Percentiles rank a stretch among this genome's conserved stretches.
Evolutionary conservation across 1,284 basidiomycete species (phyloP).

Genomic region (Tilletiopsis washingtonensis): DNA sequence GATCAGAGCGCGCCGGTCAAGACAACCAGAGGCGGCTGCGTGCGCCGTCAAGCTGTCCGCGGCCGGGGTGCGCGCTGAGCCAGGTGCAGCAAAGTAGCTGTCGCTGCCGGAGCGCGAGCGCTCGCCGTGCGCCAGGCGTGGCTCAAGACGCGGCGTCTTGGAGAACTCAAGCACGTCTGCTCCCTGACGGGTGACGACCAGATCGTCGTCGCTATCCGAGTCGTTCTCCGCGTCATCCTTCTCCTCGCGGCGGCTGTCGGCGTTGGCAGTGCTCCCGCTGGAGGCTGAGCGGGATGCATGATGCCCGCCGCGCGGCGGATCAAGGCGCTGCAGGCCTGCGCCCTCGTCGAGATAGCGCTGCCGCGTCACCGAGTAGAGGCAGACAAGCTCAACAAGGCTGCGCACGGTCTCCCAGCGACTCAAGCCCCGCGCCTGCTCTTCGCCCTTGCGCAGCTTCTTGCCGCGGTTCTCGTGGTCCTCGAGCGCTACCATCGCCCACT

Average conservation of each 20-base stretch:
- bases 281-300: no score
- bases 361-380: conserved; percentile 38
- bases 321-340: conserved; percentile 26
- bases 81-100: no score
- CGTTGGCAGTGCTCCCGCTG: background rate
- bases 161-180: conserved; percentile 42
- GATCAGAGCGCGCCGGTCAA: conserved; percentile 22
- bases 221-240: conserved; percentile 10
- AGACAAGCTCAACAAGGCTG: conserved; percentile 36
- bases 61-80: no score
- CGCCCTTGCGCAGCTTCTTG: background rate
- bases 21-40: no score
- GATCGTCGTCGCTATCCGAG: conserved; percentile 31
- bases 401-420: conserved; percentile 34
- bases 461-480: conserved; percentile 39
- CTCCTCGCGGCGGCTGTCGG: background rate
- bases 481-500: conserved; percentile 38
- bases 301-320: no score
- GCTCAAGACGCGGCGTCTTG: conserved; percentile 25
- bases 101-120: background rate
- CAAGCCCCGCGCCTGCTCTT: conserved; percentile 13
- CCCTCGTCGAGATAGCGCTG: conserved; percentile 33
- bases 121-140: background rate
- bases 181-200: conserved; percentile 39
- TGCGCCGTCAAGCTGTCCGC: no score